Percentiles rank a stretch among this genome's conserved stretches.
Conservation (phyloP, 2,329 filamentous ascomycete genomes). For the Pseudonectria foliicola region DNA sequence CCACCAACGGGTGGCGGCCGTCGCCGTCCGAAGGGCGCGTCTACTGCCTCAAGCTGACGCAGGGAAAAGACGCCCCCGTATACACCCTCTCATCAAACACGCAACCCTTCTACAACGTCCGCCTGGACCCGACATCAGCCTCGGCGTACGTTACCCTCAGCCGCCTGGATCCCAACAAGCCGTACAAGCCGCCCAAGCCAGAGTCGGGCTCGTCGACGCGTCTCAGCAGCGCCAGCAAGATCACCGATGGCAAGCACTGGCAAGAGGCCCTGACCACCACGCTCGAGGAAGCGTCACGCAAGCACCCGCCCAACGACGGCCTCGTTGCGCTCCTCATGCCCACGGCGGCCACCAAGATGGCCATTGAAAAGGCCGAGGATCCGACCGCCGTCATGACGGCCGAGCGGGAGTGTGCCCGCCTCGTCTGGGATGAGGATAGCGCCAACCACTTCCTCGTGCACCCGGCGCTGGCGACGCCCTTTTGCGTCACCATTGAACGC, state of each 20-base stretch:
- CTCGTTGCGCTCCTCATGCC: constrained; percentile 65
- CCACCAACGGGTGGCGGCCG: constrained; percentile 62
- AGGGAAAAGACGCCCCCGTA: constrained; percentile 53
- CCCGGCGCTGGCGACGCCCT: constrained; percentile 55
- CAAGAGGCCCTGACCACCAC: constrained; percentile 51
- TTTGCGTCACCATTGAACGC: constrained; percentile 52
- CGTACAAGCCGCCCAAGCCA: constrained; percentile 38
- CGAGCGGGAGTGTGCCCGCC: constrained; percentile 60
- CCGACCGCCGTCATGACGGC: constrained; percentile 54
- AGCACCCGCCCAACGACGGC: constrained; percentile 51
- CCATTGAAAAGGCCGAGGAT: constrained; percentile 53
- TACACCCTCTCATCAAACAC: constrained; percentile 56
- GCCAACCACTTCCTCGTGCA: constrained; percentile 55
- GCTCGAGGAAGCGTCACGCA: constrained; percentile 47
- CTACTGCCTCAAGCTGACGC: constrained; percentile 51
- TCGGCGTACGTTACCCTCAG: constrained; percentile 54
- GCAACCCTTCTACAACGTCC: constrained; percentile 62
- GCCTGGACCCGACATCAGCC: constrained; percentile 55
- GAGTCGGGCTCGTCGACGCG: constrained; percentile 17
- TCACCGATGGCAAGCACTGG: constrained; percentile 42
- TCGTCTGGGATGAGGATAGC: constrained; percentile 64
- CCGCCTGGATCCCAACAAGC: constrained; percentile 53
- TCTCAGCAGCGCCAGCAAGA: constrained; percentile 21
- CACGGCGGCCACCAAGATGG: constrained; percentile 54
- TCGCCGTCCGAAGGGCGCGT: constrained; percentile 50